Evolutionary conservation across 345 rosid genomes (phyloP), one percentile per base, ranked within the genome.

Genomic region (Adansonia digitata): DNA sequence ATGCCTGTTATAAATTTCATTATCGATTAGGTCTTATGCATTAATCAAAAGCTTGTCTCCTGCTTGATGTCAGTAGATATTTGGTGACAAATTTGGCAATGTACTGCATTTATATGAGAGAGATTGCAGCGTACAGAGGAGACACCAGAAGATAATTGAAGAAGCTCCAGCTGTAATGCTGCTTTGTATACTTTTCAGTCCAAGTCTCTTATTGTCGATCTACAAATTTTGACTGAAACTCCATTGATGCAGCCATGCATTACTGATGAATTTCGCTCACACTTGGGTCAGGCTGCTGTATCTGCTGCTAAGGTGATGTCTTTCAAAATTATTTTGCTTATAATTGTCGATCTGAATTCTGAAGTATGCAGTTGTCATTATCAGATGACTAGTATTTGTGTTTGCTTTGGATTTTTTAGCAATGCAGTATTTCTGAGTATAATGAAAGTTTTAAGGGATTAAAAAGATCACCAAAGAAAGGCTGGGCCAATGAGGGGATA

Each of bases 101-200:
- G 76, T 90, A 34, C 85, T 92, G 64, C 88, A 94, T 85, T 85
- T 94, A 48, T 87, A 87, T 77, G 98, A 94, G 86, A 88, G 97
- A 75, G 98, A 92, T 83, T 94, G 98, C 86, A 92, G 97, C 48
- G 85, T 94, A 61, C 98, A 94, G 83, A 88, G 98, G 87, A 89
- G 97, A 80, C 97, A 92, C 82, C 98, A 92, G 81, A 94, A 94
- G 89, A 91, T 94, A 73, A 94, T 94, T 46, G 98, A 94, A 88
- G 98, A 94, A 88, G 97, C 98, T 85, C 98, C 97, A 71, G 97
- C 98, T 77, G 98, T 94, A 89, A 88, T 82, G 60, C 75, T 67
- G 45, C 61, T 77, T 59, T 72, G 63, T 73, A 48, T 69, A 42
- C 80, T 79, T 69, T 83, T 45, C 73, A 61, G 40, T 60, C 81